Evolutionary conservation across 1,284 basidiomycete species (phyloP).

Genomic region (Apiotrichum veenhuisii): DNA sequence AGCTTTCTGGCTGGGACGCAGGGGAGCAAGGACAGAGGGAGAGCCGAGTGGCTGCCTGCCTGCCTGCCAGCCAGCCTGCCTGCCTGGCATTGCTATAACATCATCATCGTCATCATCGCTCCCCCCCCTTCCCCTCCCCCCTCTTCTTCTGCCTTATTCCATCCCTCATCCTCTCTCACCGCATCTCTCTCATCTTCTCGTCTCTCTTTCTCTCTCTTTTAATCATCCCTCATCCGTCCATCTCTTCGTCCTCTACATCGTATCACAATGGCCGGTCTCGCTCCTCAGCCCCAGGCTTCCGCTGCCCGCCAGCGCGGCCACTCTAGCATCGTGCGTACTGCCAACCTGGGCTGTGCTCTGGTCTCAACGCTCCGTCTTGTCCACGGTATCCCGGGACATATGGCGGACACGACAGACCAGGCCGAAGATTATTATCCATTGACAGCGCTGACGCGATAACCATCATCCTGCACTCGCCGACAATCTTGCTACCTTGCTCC

Average conservation of each 20-base stretch:
- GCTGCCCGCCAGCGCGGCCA: slow-evolving; percentile 48
- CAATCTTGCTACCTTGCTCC: background rate
- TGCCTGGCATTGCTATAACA: background rate
- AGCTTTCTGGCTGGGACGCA: too few species aligned
- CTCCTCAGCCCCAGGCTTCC: slow-evolving; percentile 25
- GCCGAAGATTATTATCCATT: too few species aligned
- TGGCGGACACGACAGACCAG: too few species aligned
- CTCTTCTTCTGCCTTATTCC: background rate
- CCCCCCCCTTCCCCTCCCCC: background rate
- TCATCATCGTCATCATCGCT: background rate
- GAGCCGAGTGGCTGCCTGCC: too few species aligned
- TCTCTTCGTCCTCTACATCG: background rate
- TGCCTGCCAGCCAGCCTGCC: background rate
- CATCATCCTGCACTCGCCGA: background rate
- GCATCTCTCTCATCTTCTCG: background rate
- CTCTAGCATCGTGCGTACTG: slow-evolving; percentile 48
- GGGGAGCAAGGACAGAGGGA: too few species aligned
- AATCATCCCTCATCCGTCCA: background rate
- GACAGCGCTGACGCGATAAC: slow-evolving; percentile 10
- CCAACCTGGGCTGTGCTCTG: background rate
- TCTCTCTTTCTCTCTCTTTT: background rate
- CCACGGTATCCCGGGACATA: too few species aligned
- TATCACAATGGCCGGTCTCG: slow-evolving; percentile 27
- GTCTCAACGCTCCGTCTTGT: too few species aligned
- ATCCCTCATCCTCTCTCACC: background rate